A percentile compares a stretch with the other conserved stretches of the same genome.
Evolutionary conservation across 129 eudicot species (phyloP).

Genomic region (Lactuca sativa): DNA sequence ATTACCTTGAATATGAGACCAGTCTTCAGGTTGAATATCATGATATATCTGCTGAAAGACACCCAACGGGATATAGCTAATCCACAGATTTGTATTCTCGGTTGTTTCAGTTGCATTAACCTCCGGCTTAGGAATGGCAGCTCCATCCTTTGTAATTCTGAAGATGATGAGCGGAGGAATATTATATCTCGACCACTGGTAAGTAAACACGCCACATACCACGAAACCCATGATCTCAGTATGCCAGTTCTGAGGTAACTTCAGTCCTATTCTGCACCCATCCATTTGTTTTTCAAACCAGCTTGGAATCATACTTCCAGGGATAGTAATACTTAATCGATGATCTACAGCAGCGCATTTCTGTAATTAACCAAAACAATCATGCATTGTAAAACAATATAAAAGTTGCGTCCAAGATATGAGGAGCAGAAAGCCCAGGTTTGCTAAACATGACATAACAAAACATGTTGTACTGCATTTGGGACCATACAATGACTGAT

Average conservation of each 20-base stretch:
- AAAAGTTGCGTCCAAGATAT: too few species aligned
- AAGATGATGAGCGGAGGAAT: slow-evolving; percentile 1
- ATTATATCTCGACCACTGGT: neutral
- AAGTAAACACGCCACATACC: slow-evolving; percentile 9
- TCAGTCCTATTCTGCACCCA: too few species aligned
- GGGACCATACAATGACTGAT: too few species aligned
- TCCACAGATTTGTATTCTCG: neutral
- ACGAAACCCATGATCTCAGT: slow-evolving; percentile 16
- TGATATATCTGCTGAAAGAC: slow-evolving; percentile 14
- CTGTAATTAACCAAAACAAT: too few species aligned
- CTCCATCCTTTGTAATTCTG: neutral
- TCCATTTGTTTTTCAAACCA: slow-evolving; percentile 2
- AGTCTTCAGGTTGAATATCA: slow-evolving; percentile 11
- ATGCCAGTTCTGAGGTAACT: neutral
- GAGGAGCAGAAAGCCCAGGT: too few species aligned
- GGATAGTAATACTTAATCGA: too few species aligned
- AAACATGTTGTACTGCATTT: too few species aligned
- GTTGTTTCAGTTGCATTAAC: too few species aligned
- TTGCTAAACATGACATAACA: too few species aligned
- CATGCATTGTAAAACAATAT: too few species aligned
- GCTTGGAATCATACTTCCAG: slow-evolving; percentile 2
- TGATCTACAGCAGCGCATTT: too few species aligned
- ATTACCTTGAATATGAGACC: neutral
- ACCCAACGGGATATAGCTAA: slow-evolving; percentile 16
- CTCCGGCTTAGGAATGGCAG: neutral